Base-by-base conservation (phyloP, 2,329 filamentous ascomycete genomes). In the Nannizziopsis arthrosporioides region DNA sequence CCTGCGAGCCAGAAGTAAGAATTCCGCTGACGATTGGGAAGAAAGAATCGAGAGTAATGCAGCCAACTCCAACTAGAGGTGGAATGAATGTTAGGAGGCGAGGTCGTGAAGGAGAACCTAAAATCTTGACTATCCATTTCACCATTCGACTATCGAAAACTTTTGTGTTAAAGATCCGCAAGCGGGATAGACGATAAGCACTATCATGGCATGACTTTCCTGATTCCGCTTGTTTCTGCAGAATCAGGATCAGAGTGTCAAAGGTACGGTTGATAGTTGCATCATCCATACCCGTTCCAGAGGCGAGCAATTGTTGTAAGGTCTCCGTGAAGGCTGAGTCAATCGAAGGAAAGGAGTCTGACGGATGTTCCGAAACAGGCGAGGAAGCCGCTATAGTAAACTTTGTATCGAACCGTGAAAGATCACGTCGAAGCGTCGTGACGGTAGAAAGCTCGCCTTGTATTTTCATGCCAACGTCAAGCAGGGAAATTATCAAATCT, bases 321-420 rank as follows among this genome's bases (percentile, higher is more conserved):
- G 70, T 69, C 35, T 68, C 69, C 14, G 63, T 63, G 52, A 69
- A 70, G 2, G 63, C 61, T 8, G 65, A 58, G 47, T 67, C 68
- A 8, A 60, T 51, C 11, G 67, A 61, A 49, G 63, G 63, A 31
- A 71, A 56, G 2, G 61, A 57, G 39, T 70, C 66, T 11, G 68
- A 62, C 27, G 71, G 66, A 46, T 69, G 67, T 45, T 73, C 71
- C 7, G 70, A 73, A 3, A 72, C 64, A 10, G 71, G 71, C 5
- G 71, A 73, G 4, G 65, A 71, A 31, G 69, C 71, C 42, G 67
- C 62, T n/a, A 69, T 53, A 27, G 64, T 60, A 11, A 64, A 61
- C 47, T 66, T 70, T 44, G 62, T 68, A 51, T 72, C 68, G 35
- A 66, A 63, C 38, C 65, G 62, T 17, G 62, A 61, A 17, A 72